Evolutionary conservation across 2,329 filamentous ascomycete genomes (phyloP), one percentile per base, ranked within the genome.

Genomic region (Neurospora crassa): DNA sequence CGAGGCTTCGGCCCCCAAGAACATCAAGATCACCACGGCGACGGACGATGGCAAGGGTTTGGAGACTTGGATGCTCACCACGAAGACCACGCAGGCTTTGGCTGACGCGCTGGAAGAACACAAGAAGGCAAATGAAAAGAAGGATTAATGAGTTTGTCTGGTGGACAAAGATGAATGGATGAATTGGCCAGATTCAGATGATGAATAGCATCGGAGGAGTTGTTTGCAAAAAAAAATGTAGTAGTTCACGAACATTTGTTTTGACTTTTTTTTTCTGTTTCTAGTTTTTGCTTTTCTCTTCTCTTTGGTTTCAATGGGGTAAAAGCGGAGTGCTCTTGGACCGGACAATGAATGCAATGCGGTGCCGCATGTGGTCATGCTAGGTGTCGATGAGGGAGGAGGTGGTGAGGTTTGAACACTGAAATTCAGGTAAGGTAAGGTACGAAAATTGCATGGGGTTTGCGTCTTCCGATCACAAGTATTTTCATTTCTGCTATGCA

Each of bases 21-120:
- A 87, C 72, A 82, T 91, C 72, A 89, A 87, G 78, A 75, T 91
- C 71, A 83, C 84, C 12, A 85, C 87, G 5, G 85, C 88, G 0
- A 86, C 85, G 71, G 87, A 89, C 69, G 83, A 84, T 68, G 89
- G 89, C 18, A 84, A 84, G 67, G 84, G 85, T 0, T 80, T 92
- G 40, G 90, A 92, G 79, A 89, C 88, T 5, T 94, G 90, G 90
- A 86, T 91, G 78, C 80, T 94, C 18, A 89, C 90, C 78, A 88
- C 93, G 68, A 92, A 91, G 82, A 90, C 89, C 2, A 86, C 90
- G 14, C 81, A 84, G 75, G 82, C 83, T 68, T 79, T 92, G 53
- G 85, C 86, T 0, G 79, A 79, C 18, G 82, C 81, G 2, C 73
- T 89, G 77, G 86, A 89, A 79, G 80, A 83, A 74, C 79, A 88